Evolutionary conservation across 306 rosid genomes (phyloP).

Genomic region (Vachellia pachyceras): DNA sequence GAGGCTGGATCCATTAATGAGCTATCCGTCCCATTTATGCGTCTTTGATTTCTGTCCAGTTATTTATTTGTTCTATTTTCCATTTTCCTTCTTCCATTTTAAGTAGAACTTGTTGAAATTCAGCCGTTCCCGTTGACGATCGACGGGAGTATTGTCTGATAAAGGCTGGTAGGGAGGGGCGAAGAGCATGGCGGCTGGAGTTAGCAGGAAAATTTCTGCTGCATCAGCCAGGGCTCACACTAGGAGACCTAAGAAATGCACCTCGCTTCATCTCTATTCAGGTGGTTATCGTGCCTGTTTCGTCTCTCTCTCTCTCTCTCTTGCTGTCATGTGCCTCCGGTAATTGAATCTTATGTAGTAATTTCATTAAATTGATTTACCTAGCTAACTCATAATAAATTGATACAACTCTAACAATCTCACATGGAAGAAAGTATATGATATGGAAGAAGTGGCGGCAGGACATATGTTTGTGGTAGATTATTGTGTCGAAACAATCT

Average conservation of each 20-base stretch:
- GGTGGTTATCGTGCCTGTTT: conserved; percentile 43
- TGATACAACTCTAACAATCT: no score
- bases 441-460: no score
- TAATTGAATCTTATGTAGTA: not conserved
- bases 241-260: conserved; percentile 55
- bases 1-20: no score
- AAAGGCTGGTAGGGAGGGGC: not conserved
- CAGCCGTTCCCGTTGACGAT: not conserved
- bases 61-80: no score
- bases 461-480: no score
- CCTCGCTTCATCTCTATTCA: conserved; percentile 55
- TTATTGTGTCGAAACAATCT: not conserved
- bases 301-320: not conserved
- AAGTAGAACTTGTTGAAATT: not conserved
- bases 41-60: no score
- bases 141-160: not conserved
- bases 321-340: not conserved
- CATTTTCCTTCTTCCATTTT: no score
- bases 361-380: no score
- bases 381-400: no score
- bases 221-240: conserved; percentile 85
- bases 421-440: no score
- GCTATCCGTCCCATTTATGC: no score
- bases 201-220: conserved; percentile 74
- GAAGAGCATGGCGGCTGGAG: conserved; percentile 59